Conservation (phyloP, 2,329 filamentous ascomycete genomes). For the Fusarium sp. region DNA sequence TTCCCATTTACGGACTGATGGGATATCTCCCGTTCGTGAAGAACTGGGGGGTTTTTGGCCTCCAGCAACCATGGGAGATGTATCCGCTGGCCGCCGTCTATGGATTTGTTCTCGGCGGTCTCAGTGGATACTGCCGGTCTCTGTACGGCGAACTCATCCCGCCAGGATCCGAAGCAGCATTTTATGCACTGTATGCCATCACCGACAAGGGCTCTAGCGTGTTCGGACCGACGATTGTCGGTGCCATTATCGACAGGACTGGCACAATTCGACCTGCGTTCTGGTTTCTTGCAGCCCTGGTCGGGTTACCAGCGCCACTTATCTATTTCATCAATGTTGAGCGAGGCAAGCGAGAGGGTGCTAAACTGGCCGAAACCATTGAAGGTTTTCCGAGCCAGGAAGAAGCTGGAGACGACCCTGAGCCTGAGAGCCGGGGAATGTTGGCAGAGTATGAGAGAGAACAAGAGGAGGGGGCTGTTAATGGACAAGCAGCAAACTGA, state of each 20-base stretch:
- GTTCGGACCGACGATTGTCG: constrained; percentile 93
- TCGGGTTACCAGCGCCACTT: constrained; percentile 82
- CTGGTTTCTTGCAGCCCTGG: constrained; percentile 86
- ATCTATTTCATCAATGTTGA: constrained; percentile 88
- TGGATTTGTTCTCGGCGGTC: constrained; percentile 90
- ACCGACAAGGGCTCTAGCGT: constrained; percentile 96
- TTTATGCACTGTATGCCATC: constrained; percentile 96
- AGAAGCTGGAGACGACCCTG: constrained; percentile 30
- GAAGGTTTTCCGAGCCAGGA: constrained; percentile 57
- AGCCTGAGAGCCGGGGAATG: constrained; percentile 43
- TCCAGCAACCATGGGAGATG: constrained; percentile 98
- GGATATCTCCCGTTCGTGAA: constrained; percentile 85
- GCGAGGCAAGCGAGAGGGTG: constrained; percentile 73
- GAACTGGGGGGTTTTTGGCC: constrained; percentile 75
- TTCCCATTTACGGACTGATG: constrained; percentile 88
- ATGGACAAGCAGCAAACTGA: constrained; percentile 19
- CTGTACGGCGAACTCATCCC: constrained; percentile 94
- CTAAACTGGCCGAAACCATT: constrained; percentile 67
- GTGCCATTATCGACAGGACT: constrained; percentile 84
- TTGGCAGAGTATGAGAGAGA: constrained; percentile 43
- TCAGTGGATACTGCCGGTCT: constrained; percentile 90
- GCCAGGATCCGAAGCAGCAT: constrained; percentile 91
- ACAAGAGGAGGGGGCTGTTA: constrained; percentile 23
- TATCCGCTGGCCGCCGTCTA: constrained; percentile 90
- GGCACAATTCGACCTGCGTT: constrained; percentile 87